These are phyloP conservation scores for Trichoderma lentiforme DNA, from an alignment of 2,329 filamentous ascomycete species.

Conservation along the genomic window DNA sequence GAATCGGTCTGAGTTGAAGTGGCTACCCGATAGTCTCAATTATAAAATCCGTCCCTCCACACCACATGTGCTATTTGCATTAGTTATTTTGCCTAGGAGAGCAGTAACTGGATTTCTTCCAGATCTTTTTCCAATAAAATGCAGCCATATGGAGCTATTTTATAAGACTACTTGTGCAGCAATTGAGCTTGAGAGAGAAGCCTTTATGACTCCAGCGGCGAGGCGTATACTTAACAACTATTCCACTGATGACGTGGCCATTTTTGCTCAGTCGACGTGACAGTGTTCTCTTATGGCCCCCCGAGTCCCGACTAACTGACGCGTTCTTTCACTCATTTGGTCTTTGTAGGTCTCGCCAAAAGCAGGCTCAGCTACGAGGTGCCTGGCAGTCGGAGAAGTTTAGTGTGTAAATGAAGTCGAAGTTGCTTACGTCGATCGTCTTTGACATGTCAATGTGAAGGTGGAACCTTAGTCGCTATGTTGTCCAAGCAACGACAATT, in stretches of 20 bases:
- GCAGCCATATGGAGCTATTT: not conserved
- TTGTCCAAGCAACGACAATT: not conserved
- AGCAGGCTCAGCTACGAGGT: not conserved
- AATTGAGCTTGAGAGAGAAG: no score
- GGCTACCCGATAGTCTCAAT: not conserved
- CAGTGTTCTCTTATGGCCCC: not conserved
- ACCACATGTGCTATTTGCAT: not conserved
- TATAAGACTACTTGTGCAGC: not conserved
- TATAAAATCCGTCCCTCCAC: not conserved
- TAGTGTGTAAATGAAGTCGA: not conserved
- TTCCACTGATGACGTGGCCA: no score
- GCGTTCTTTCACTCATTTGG: not conserved
- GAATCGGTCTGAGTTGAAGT: no score
- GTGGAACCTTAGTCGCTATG: not conserved
- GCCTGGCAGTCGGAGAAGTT: not conserved
- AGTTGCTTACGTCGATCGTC: not conserved
- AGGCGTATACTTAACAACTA: no score
- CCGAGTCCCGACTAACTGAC: not conserved
- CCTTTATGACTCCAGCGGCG: not conserved
- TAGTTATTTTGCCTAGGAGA: not conserved
- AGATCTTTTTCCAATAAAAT: not conserved
- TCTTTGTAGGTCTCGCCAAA: not conserved
- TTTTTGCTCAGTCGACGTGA: not conserved
- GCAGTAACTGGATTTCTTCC: not conserved
- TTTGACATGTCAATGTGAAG: not conserved